Percentiles rank a stretch among this genome's conserved stretches.
Conservation (phyloP, 331 rosid genomes). For the Spiraea crenata region DNA sequence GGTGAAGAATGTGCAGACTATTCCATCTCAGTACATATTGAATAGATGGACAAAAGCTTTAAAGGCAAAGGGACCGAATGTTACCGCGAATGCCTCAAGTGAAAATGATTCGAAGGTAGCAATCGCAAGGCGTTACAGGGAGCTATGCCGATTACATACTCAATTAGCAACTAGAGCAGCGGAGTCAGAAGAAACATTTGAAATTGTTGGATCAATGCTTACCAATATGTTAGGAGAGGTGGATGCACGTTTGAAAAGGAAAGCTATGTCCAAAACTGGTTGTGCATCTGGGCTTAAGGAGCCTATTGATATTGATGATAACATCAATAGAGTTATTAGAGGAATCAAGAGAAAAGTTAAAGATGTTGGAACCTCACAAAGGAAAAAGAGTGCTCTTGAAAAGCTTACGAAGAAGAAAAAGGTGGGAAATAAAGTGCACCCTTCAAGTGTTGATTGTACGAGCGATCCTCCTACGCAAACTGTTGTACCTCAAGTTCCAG, state of each 20-base stretch:
- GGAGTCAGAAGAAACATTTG: not conserved
- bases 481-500: too few species aligned
- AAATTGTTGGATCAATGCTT: not conserved
- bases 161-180: not conserved
- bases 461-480: too few species aligned
- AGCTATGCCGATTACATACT: not conserved
- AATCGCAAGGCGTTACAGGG: not conserved
- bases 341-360: not conserved
- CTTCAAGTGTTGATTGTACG: too few species aligned
- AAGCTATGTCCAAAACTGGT: not conserved
- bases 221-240: not conserved
- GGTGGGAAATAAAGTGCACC: not conserved
- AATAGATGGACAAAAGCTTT: too few species aligned
- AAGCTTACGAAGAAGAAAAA: not conserved
- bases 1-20: too few species aligned
- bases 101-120: not conserved
- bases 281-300: not conserved
- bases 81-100: not conserved
- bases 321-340: not conserved
- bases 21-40: too few species aligned
- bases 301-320: not conserved
- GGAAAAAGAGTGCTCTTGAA: not conserved
- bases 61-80: not conserved
- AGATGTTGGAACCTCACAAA: not conserved
- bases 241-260: not conserved